Base-by-base conservation (phyloP, 306 rosid species). In the Datisca glomerata region DNA sequence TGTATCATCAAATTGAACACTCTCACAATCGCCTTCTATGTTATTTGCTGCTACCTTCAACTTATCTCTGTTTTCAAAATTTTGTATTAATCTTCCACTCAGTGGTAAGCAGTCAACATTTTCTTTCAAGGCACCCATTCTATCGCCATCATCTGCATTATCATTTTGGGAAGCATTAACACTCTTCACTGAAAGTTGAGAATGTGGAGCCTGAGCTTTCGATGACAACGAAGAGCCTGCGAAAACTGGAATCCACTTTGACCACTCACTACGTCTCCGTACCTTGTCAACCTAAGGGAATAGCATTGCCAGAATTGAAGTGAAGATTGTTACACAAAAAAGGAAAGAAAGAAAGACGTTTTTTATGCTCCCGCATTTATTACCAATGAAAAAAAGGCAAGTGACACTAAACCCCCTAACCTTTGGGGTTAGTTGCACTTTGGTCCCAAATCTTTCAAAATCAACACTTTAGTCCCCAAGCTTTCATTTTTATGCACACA, bases 181-280 rank as follows among this genome's bases (percentile, higher is more conserved):
- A 29, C 66, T 14, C 67, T 55, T 64, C 36, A 57, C 73, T 11
- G 48, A 36, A 23, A 20, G 56, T 50, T 65, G 70, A 41, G 51
- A 70, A 49, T 24, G 51, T 34, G 67, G 59, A 59, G 46, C 22
- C 40, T 52, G 53, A 31, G 61, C 59, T 27, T 45, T 42, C 20
- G 75, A 51, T 38, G 76, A 45, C 42, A 43, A 69, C 49, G 60
- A 59, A 46, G 66, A 59, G 55, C 62, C 80, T 5, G 53, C 66
- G 53, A 74, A 65, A 56, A 48, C 66, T 45, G 43, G 65, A 61
- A 80, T 57, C 93, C 95, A 89, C 56, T 72, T 89, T 46, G 66
- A 60, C 98, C 98, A 89, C 60, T 60, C 65, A 53, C 72, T 61
- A 17, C 64, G 67, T 47, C 70, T 75, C 74, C 98, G 65, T 46